Percentiles rank a stretch among this genome's conserved stretches.
phyloP scores from a whole-genome alignment of 495 filamentous ascomycete species.

The Neurospora discreta region DNA sequence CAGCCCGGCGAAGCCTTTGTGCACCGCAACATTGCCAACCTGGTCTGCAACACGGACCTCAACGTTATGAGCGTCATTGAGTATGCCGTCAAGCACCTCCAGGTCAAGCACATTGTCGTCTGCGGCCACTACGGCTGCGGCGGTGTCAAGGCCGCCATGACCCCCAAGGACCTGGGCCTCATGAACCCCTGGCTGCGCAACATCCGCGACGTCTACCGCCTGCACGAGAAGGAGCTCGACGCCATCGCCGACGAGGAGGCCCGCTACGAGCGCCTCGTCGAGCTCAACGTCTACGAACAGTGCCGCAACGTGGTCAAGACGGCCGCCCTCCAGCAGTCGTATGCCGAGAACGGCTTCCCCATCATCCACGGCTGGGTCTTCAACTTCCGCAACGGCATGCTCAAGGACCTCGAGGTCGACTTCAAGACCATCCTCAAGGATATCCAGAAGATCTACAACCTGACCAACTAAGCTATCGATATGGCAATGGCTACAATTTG shows the following conservation, averaged over 20 bases:
- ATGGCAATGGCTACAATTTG: too few relatives aligned
- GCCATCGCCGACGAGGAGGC: conserved; percentile 31
- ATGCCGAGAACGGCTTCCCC: conserved; percentile 38
- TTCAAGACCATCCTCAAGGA: conserved; percentile 31
- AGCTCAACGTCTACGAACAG: conserved; percentile 50
- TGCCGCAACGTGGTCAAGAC: conserved; percentile 49
- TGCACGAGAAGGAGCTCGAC: conserved; percentile 46
- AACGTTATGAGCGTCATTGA: conserved; percentile 53
- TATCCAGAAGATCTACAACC: conserved; percentile 47
- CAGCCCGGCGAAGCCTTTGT: conserved; percentile 49
- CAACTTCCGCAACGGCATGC: conserved; percentile 38
- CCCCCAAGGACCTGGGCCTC: conserved; percentile 43
- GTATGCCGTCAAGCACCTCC: conserved; percentile 47
- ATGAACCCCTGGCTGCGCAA: conserved; percentile 53
- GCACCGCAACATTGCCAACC: conserved; percentile 55
- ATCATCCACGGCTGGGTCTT: conserved; percentile 49
- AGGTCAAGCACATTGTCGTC: conserved; percentile 54
- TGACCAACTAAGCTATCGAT: conserved; percentile 16
- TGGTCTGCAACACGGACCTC: conserved; percentile 46
- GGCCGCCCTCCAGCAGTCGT: conserved; percentile 42
- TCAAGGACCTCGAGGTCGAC: conserved; percentile 43
- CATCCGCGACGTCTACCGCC: conserved; percentile 47
- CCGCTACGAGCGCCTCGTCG: conserved; percentile 45
- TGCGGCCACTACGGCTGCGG: conserved; percentile 57
- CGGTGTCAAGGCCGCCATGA: conserved; percentile 52